A percentile compares a stretch with the other conserved stretches of the same genome.
These are phyloP conservation scores for Pholiota adiposa DNA, from an alignment of 1,284 basidiomycete genomes.

Conservation along the genomic window DNA sequence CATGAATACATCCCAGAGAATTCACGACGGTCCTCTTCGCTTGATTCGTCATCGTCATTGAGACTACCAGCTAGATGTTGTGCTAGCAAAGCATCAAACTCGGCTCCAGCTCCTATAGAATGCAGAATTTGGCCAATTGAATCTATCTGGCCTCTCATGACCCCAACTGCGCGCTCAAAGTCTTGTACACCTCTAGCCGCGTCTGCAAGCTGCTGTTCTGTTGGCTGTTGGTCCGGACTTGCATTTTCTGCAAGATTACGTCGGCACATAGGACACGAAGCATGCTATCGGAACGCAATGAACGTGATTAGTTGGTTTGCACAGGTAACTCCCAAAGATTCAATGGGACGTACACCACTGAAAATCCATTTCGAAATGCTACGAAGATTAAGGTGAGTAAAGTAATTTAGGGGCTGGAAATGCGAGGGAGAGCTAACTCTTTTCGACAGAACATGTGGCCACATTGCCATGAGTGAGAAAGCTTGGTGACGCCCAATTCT, in stretches of 20 bases:
- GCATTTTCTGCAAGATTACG: constrained; percentile 40
- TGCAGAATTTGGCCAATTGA: neutral
- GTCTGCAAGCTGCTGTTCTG: constrained; percentile 1
- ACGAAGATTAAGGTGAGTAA: neutral
- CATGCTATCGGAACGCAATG: constrained; percentile 44
- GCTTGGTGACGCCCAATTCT: constrained; percentile 66
- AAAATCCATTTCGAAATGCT: constrained; percentile 70
- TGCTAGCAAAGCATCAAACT: neutral
- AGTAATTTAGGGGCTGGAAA: neutral
- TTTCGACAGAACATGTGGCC: constrained; percentile 76
- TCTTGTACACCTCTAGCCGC: constrained; percentile 1
- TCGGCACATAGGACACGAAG: constrained; percentile 68
- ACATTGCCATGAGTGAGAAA: constrained; percentile 60
- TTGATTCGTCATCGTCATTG: neutral
- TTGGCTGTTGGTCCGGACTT: constrained; percentile 11
- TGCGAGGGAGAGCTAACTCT: constrained; percentile 52
- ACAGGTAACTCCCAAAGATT: neutral
- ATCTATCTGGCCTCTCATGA: neutral
- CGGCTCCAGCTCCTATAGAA: neutral
- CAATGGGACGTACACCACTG: constrained; percentile 49
- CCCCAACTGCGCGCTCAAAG: neutral
- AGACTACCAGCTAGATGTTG: neutral
- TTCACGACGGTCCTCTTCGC: constrained; percentile 32
- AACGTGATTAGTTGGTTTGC: neutral
- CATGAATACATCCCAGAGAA: constrained; percentile 61